Evolutionary conservation across 495 filamentous ascomycete genomes (phyloP).

Genomic region (Trichoderma gamsii): DNA sequence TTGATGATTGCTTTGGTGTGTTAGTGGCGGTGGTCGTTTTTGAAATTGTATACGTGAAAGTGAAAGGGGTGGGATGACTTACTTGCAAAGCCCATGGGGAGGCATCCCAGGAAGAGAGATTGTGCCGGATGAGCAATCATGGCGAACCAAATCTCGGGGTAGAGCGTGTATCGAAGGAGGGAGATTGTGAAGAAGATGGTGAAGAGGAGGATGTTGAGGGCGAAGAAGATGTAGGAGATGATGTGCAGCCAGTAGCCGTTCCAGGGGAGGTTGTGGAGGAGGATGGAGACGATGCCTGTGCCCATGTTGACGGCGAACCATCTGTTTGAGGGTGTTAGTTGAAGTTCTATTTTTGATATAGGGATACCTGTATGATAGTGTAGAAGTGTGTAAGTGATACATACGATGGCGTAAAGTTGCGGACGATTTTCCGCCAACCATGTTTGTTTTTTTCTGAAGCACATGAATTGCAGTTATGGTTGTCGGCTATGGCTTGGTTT

Average conservation of each 20-base stretch:
- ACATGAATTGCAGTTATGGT: neutral
- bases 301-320: slow-evolving; percentile 58
- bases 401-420: slow-evolving; percentile 46
- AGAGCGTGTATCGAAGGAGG: slow-evolving; percentile 50
- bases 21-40: neutral
- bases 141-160: slow-evolving; percentile 48
- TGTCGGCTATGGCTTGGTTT: neutral
- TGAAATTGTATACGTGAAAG: neutral
- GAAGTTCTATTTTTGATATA: neutral
- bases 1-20: slow-evolving; percentile 20
- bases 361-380: neutral
- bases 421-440: slow-evolving; percentile 41
- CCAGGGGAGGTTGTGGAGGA: slow-evolving; percentile 53
- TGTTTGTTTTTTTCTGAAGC: slow-evolving; percentile 26
- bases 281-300: slow-evolving; percentile 57
- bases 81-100: slow-evolving; percentile 59
- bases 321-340: slow-evolving; percentile 19
- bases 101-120: slow-evolving; percentile 54
- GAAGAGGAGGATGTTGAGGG: slow-evolving; percentile 18
- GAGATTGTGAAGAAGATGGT: slow-evolving; percentile 30
- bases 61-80: neutral
- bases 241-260: slow-evolving; percentile 50
- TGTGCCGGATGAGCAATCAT: slow-evolving; percentile 56
- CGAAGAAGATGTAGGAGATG: slow-evolving; percentile 56
- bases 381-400: slow-evolving; percentile 11